Base-by-base conservation (phyloP, 129 eudicot species). In the Deinandra increscens region DNA sequence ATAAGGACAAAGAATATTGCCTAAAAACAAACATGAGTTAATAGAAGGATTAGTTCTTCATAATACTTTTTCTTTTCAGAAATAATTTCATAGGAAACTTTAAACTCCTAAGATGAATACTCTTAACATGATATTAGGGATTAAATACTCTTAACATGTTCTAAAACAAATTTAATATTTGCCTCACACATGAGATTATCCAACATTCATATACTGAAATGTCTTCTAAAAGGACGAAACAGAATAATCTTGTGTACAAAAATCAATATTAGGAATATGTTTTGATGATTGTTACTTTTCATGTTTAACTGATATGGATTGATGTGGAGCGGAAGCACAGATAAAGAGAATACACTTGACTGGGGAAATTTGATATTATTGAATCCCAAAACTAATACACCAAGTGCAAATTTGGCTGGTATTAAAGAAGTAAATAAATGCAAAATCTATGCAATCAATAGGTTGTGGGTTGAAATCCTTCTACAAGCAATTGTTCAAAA, bases 1-100 rank as follows among this genome's bases (percentile, higher is more conserved):
- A 87, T 78, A 11, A 84, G 75, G 63, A 91, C 66, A 70, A 76
- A 83, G 54, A 83, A 14, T 29, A 90, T 11, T 8, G 82, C 91
- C 97, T 90, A 89, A 74, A 81, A 56, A 84, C 5, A 56, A 56
- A 19, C 60, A 8, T 20, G 7, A 9, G 29, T 53, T 19, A 20
- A 51, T 51, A 18, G 9, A 51, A 19, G 13, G 26, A 19, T 19
- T 51, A 51, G 19, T 18, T 51, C 13, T 18, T 51, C 59, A 19
- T 51, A 5, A 51, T 20, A 51, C 6, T 14, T 18, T 51, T 51
- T 3, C 59, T 51, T 51, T 9, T 19, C 31, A 51, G 9, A 19
- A 18, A n/a, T n/a, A n/a, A 53, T 19, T 51, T 19, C 33, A 19
- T 22, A 53, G 14, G 20, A 53, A 5, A 53, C 60, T 8, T 6